A percentile compares a stretch with the other conserved stretches of the same genome.
Evolutionary conservation across 202 grass and related monocot species (phyloP).

Genomic region (Sporobolus alterniflorus): DNA sequence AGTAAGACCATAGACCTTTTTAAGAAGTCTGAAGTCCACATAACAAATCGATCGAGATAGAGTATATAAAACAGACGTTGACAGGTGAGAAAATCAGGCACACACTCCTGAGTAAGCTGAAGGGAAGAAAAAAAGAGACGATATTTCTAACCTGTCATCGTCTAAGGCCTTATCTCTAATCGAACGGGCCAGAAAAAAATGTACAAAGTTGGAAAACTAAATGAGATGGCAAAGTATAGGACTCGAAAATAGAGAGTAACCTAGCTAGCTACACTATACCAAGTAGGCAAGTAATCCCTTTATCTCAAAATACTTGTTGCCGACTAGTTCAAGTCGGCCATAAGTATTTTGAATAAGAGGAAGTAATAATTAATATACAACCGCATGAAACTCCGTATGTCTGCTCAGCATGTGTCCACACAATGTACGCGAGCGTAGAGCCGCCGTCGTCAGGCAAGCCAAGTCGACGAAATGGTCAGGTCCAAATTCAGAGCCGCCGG

Average conservation of each 20-base stretch:
- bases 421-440: background rate
- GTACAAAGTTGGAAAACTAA: background rate
- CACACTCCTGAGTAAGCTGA: background rate
- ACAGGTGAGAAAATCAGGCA: conserved; percentile 4
- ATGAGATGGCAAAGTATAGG: background rate
- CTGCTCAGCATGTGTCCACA: background rate
- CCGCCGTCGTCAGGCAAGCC: conserved; percentile 40
- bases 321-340: no score
- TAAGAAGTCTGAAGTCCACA: background rate
- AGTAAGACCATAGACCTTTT: background rate
- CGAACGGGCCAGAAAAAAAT: background rate
- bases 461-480: conserved; percentile 63
- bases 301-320: no score
- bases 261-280: background rate
- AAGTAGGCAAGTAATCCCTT: no score
- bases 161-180: conserved; percentile 23
- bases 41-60: conserved; percentile 27
- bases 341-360: no score
- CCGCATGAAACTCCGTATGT: background rate
- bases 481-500: conserved; percentile 51
- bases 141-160: conserved; percentile 33
- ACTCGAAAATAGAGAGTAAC: background rate
- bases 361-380: no score
- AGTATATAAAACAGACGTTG: conserved; percentile 36
- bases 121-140: background rate